Percentiles rank a stretch among this genome's conserved stretches.
Evolutionary conservation across 2,329 filamentous ascomycete species (phyloP).

Genomic region (Aspergillus puulaauensis): DNA sequence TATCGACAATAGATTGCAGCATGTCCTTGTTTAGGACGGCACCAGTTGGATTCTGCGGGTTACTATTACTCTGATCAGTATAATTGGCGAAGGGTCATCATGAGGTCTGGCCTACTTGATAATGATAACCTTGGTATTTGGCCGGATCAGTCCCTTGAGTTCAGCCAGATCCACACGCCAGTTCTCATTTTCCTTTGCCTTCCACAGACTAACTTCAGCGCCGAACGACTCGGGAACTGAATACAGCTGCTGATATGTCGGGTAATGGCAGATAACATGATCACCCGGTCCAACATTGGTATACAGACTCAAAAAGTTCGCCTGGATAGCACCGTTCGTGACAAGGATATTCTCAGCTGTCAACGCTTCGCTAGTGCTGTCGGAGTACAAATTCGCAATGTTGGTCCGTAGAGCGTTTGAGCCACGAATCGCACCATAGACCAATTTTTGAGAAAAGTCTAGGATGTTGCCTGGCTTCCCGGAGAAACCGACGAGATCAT

Average conservation of each 20-base stretch:
- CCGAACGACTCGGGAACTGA: constrained; percentile 71
- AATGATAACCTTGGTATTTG: constrained; percentile 58
- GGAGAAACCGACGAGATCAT: too few relatives aligned
- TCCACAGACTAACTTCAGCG: constrained; percentile 76
- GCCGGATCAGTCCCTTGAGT: constrained; percentile 60
- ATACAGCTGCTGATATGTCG: constrained; percentile 84
- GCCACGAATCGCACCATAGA: too few relatives aligned
- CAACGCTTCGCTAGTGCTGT: constrained; percentile 50
- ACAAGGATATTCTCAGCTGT: constrained; percentile 68
- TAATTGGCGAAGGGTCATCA: constrained; percentile 43
- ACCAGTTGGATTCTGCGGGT: constrained; percentile 81
- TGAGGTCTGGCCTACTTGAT: constrained; percentile 49
- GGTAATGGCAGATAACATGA: constrained; percentile 83
- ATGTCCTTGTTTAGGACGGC: constrained; percentile 61
- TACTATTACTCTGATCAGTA: constrained; percentile 35
- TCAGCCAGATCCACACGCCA: constrained; percentile 68
- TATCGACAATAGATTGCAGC: constrained; percentile 59
- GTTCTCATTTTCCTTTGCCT: constrained; percentile 60
- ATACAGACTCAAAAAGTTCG: constrained; percentile 79
- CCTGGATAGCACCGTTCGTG: constrained; percentile 76
- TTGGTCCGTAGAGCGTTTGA: constrained; percentile 21
- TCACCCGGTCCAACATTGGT: constrained; percentile 70
- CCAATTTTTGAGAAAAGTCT: too few relatives aligned
- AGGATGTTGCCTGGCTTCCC: too few relatives aligned
- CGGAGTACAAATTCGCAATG: constrained; percentile 40